Evolutionary conservation across 179 eudicot species (phyloP).

Genomic region (Kewa caespitosa): DNA sequence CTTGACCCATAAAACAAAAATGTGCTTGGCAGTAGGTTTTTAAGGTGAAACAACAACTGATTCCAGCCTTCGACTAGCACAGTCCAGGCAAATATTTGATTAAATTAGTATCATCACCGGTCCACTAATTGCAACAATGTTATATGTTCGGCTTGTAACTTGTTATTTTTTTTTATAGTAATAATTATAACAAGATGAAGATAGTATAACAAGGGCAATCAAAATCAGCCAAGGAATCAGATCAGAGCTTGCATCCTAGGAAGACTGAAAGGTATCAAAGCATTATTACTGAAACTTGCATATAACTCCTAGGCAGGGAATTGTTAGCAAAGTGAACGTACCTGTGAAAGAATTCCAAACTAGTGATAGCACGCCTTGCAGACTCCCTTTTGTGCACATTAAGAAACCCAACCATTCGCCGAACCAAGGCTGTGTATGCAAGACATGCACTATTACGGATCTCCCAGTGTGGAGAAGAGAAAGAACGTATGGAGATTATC

Average conservation of each 20-base stretch:
- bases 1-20: too few species aligned
- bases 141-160: too few species aligned
- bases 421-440: conserved; percentile 91
- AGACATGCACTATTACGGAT: conserved; percentile 93
- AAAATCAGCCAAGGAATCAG: background rate
- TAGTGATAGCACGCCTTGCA: conserved; percentile 79
- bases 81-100: too few species aligned
- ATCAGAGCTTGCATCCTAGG: background rate
- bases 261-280: conserved; percentile 1
- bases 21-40: too few species aligned
- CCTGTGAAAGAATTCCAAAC: conserved; percentile 98
- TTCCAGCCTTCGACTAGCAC: too few species aligned
- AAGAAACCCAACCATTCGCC: conserved; percentile 98
- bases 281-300: background rate
- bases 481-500: conserved; percentile 74
- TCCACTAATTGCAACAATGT: too few species aligned
- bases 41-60: too few species aligned
- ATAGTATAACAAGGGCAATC: background rate
- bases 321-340: conserved; percentile 16
- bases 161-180: too few species aligned
- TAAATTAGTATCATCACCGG: too few species aligned
- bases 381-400: conserved; percentile 90
- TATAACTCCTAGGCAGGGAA: background rate
- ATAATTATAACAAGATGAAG: background rate
- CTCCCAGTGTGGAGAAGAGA: conserved; percentile 96